These are phyloP conservation scores for Aureobasidium sp. DNA, from an alignment of 2,329 filamentous ascomycete genomes.

Conservation along the genomic window DNA sequence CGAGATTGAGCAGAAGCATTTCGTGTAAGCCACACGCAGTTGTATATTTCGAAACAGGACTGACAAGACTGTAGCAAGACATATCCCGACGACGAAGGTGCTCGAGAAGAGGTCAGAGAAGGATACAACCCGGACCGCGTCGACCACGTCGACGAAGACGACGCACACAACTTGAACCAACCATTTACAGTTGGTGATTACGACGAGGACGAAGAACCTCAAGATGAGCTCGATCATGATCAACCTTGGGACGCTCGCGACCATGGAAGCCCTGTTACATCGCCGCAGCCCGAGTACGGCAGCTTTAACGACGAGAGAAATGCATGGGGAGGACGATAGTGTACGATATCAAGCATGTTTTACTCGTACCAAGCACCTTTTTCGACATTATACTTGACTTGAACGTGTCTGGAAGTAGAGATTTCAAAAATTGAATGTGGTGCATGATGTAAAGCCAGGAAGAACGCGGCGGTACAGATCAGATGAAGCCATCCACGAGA, in stretches of 20 bases:
- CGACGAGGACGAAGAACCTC: conserved; percentile 27
- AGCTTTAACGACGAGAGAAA: conserved; percentile 35
- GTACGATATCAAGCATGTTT: not conserved
- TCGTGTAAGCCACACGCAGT: conserved; percentile 36
- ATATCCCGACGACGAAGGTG: conserved; percentile 36
- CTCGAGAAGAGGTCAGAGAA: conserved; percentile 44
- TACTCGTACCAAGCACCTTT: not conserved
- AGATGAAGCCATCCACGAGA: not conserved
- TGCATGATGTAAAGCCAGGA: not conserved
- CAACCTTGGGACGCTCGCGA: conserved; percentile 38
- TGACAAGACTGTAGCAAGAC: conserved; percentile 25
- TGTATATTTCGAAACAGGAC: not conserved
- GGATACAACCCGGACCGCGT: conserved; percentile 45
- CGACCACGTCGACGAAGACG: conserved; percentile 34
- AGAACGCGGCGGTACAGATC: not conserved
- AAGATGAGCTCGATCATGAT: conserved; percentile 28
- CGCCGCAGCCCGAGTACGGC: conserved; percentile 28
- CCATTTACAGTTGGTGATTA: conserved; percentile 36
- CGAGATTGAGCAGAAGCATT: conserved; percentile 45
- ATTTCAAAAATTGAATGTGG: not conserved
- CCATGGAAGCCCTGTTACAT: conserved; percentile 16
- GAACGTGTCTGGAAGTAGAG: not conserved
- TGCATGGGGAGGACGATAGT: conserved; percentile 25
- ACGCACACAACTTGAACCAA: conserved; percentile 36
- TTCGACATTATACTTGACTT: not conserved